phyloP scores from a whole-genome alignment of 208 protist species.

The Phytomonas sp. region DNA sequence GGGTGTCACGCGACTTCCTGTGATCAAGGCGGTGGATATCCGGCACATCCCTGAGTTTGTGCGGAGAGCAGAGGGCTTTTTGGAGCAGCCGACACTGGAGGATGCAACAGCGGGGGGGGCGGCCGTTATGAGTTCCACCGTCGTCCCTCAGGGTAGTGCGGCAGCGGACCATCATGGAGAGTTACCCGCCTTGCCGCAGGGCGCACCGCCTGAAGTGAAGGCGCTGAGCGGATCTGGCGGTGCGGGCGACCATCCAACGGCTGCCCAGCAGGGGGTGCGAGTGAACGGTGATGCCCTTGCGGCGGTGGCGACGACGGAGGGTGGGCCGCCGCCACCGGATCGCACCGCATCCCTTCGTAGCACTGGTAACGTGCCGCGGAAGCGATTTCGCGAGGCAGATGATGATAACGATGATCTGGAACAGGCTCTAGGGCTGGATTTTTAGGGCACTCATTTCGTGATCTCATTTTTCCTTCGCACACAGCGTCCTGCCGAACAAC shows the following conservation, averaged over 20 bases:
- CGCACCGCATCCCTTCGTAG: neutral
- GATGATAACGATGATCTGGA: constrained; percentile 55
- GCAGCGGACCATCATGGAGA: neutral
- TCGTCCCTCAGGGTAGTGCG: neutral
- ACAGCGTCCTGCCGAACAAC: neutral
- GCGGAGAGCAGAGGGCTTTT: constrained; percentile 54
- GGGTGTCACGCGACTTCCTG: constrained; percentile 62
- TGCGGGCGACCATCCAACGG: neutral
- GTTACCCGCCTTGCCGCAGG: constrained; percentile 3
- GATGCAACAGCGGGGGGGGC: neutral
- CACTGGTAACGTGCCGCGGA: neutral
- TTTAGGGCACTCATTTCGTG: constrained; percentile 20
- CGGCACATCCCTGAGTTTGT: constrained; percentile 63
- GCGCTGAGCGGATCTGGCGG: neutral
- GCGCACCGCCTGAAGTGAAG: neutral
- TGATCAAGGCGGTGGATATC: constrained; percentile 57
- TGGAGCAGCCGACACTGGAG: constrained; percentile 12
- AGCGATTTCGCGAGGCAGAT: constrained; percentile 5
- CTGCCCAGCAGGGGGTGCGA: neutral
- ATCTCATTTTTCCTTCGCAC: constrained; percentile 6
- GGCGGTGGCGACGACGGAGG: neutral
- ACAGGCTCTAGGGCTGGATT: constrained; percentile 67
- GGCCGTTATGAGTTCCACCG: neutral
- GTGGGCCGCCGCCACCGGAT: neutral
- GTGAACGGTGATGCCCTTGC: neutral